phyloP scores from a whole-genome alignment of 106 monocot genomes.

The Allium sativum region DNA sequence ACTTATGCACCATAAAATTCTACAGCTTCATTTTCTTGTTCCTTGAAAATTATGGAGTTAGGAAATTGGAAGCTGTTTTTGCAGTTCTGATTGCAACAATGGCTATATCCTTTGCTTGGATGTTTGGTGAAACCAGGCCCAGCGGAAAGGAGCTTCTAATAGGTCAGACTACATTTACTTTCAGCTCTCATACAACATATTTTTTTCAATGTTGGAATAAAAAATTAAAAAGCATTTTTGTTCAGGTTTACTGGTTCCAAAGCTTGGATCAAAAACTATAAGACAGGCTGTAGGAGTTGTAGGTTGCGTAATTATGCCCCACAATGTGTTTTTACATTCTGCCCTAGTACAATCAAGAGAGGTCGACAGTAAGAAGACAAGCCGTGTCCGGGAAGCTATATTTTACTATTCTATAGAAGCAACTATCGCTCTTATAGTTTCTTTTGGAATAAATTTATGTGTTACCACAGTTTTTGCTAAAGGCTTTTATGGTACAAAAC shows the following conservation, averaged over 20 bases:
- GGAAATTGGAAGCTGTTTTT: slow-evolving; percentile 88
- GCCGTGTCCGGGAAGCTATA: slow-evolving; percentile 60
- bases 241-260: slow-evolving; percentile 71
- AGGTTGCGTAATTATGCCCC: slow-evolving; percentile 94
- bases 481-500: slow-evolving; percentile 69
- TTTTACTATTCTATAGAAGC: slow-evolving; percentile 86
- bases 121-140: slow-evolving; percentile 81
- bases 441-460: slow-evolving; percentile 78
- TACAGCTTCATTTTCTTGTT: slow-evolving; percentile 81
- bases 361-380: slow-evolving; percentile 48
- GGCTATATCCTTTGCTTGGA: slow-evolving; percentile 85
- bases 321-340: slow-evolving; percentile 88
- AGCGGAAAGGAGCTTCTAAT: slow-evolving; percentile 66
- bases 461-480: slow-evolving; percentile 94
- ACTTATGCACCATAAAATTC: slow-evolving; percentile 3
- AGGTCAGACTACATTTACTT: slow-evolving; percentile 23
- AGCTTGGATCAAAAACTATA: slow-evolving; percentile 68
- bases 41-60: slow-evolving; percentile 87
- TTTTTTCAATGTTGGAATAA: too few species aligned
- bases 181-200: background rate
- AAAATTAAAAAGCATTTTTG: background rate
- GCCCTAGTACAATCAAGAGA: slow-evolving; percentile 90
- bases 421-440: slow-evolving; percentile 47
- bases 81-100: slow-evolving; percentile 76
- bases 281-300: slow-evolving; percentile 84